Evolutionary conservation across 2,329 filamentous ascomycete genomes (phyloP), one percentile per base, ranked within the genome.

Genomic region (Botrytis fragariae): DNA sequence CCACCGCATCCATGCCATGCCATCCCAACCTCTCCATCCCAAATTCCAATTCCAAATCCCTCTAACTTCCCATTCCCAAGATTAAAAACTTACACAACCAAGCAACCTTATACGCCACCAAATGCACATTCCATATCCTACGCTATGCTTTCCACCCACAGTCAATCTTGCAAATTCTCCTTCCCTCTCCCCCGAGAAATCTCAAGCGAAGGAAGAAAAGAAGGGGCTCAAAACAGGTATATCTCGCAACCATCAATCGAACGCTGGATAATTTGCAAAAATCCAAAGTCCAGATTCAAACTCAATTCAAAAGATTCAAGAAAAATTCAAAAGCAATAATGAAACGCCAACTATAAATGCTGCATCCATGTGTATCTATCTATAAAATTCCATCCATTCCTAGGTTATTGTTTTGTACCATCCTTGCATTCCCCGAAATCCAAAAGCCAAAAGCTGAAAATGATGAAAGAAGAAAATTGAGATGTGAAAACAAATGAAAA

Each of bases 371-470:
- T 62, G 64, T 68, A 70, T 48, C 54, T 51, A n/a, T 73, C 54
- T 72, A 72, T 72, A 59, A 62, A 45, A 54, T 37, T 71, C 42
- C 65, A 61, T 63, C 60, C 67, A 39, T 67, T 42, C 64, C 42
- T 65, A 22, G 18, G 45, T 32, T 9, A 22, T 68, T 20, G 25
- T 18, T 39, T 68, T 29, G 25, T 42, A 42, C 64, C 48, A 29
- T 29, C 44, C 42, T 48, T 35, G 29, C 64, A 39, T 39, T 54
- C 64, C 25, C 22, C 9, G 48, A 42, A 68, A 32, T 4, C n/a
- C 51, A 29, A 29, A 57, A 57, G 14, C n/a, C 16, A 14, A 57
- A 29, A 39, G 35, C 64, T 42, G 35, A 57, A 68, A 68, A 8
- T 39, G 32, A 39, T 35, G 16, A 51, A 67, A 67, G 45, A 25